phyloP scores from a whole-genome alignment of 2,329 filamentous ascomycete species.

The Arthrinium phaeospermum region DNA sequence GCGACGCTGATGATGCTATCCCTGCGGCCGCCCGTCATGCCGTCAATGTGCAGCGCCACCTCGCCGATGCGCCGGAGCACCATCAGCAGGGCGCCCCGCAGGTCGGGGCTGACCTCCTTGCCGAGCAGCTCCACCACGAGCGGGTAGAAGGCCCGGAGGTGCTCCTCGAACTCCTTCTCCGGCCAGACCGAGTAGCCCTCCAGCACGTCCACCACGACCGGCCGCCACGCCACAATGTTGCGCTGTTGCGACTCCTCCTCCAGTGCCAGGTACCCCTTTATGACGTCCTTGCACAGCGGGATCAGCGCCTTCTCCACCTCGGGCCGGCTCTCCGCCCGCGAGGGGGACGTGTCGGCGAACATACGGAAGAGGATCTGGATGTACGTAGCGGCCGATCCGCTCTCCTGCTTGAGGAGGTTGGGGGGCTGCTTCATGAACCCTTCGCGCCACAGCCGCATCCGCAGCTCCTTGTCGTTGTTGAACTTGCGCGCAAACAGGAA shows the following conservation, averaged over 20 bases:
- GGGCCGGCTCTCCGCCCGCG: constrained; percentile 77
- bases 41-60: constrained; percentile 64
- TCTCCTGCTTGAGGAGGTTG: constrained; percentile 96
- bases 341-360: constrained; percentile 88
- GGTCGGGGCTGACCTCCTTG: constrained; percentile 80
- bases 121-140: constrained; percentile 81
- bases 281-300: constrained; percentile 93
- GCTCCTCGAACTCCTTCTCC: constrained; percentile 75
- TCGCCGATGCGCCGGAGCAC: constrained; percentile 86
- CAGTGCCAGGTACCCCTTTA: constrained; percentile 80
- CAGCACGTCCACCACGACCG: constrained; percentile 94
- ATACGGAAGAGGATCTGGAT: constrained; percentile 95
- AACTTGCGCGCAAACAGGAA: constrained; percentile 97
- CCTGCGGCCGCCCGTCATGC: constrained; percentile 48
- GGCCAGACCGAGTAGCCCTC: constrained; percentile 92
- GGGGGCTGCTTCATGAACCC: constrained; percentile 99
- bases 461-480: constrained; percentile 95
- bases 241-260: constrained; percentile 97
- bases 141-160: constrained; percentile 86
- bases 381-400: constrained; percentile 90
- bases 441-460: constrained; percentile 93
- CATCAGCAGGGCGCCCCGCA: constrained; percentile 77
- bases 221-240: constrained; percentile 96
- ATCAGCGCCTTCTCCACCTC: constrained; percentile 93
- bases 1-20: constrained; percentile 47